Conservation (phyloP, 495 filamentous ascomycete species). For the Podospora australis region DNA sequence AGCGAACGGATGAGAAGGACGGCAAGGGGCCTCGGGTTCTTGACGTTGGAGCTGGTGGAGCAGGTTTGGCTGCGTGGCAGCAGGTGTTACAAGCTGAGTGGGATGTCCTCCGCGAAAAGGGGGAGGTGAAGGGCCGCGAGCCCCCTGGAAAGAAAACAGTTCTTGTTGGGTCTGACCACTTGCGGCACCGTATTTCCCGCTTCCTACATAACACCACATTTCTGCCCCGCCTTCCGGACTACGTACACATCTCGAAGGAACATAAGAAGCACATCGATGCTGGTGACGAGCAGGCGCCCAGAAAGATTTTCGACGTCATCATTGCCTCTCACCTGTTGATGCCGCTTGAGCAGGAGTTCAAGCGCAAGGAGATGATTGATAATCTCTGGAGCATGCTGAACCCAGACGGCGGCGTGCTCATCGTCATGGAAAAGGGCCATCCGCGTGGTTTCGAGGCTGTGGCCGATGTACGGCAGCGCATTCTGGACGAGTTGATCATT, state of each 20-base stretch:
- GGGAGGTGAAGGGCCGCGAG: constrained; percentile 24
- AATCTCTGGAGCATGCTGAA: constrained; percentile 85
- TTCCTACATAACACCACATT: constrained; percentile 88
- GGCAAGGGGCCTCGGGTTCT: constrained; percentile 66
- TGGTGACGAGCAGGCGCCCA: constrained; percentile 36
- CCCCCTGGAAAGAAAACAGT: constrained; percentile 46
- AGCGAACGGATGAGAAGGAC: constrained; percentile 57
- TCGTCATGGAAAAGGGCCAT: constrained; percentile 86
- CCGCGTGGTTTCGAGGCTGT: constrained; percentile 89
- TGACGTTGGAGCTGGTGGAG: constrained; percentile 81
- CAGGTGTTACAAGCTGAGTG: constrained; percentile 76
- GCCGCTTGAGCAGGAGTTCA: constrained; percentile 60
- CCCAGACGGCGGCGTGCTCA: constrained; percentile 76
- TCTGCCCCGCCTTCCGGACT: constrained; percentile 87
- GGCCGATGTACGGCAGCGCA: constrained; percentile 68
- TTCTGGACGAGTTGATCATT: constrained; percentile 70
- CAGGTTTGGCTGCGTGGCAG: constrained; percentile 78
- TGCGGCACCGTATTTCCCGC: constrained; percentile 68
- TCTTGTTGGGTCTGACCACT: constrained; percentile 40
- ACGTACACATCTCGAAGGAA: constrained; percentile 52
- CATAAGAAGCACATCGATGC: constrained; percentile 38
- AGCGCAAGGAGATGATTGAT: constrained; percentile 68
- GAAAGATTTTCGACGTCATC: constrained; percentile 83
- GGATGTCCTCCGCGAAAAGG: constrained; percentile 54
- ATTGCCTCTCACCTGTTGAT: constrained; percentile 81